Evolutionary conservation across 257 asterid species (phyloP).

Genomic region (Lithospermum erythrorhizon): DNA sequence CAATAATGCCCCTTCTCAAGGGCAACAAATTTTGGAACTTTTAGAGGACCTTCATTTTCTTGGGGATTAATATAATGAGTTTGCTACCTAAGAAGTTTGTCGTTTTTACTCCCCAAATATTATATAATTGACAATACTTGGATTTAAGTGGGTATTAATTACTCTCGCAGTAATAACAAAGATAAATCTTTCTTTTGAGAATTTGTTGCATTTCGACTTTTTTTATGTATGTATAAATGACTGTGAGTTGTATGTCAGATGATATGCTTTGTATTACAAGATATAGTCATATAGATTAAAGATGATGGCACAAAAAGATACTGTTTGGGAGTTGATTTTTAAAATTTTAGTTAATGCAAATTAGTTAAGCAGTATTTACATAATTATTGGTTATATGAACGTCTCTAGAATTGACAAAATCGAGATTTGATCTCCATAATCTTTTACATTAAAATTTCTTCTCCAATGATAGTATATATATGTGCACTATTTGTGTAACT

Average conservation of each 20-base stretch:
- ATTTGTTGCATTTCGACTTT: background rate
- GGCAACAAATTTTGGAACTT: conserved; percentile 15
- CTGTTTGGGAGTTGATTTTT: too few species aligned
- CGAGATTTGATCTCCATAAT: too few species aligned
- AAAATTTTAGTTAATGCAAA: too few species aligned
- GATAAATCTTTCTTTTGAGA: background rate
- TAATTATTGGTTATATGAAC: too few species aligned
- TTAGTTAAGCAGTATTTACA: too few species aligned
- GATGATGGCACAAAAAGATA: too few species aligned
- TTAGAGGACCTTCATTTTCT: conserved; percentile 1
- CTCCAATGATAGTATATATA: too few species aligned
- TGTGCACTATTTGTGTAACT: too few species aligned
- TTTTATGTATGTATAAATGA: background rate
- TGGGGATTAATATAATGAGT: background rate
- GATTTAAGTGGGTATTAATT: background rate
- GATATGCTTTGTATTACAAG: background rate
- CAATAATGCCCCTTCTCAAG: conserved; percentile 30
- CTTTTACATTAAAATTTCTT: too few species aligned
- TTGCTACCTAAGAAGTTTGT: background rate
- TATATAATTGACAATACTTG: background rate
- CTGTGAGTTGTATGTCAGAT: background rate
- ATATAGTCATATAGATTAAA: too few species aligned
- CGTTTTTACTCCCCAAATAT: background rate
- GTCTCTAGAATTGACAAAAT: too few species aligned
- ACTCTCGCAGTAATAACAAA: background rate